A percentile compares a stretch with the other conserved stretches of the same genome.
Conservation (phyloP, 2,329 filamentous ascomycete species). For the Colletotrichum endophyticum region DNA sequence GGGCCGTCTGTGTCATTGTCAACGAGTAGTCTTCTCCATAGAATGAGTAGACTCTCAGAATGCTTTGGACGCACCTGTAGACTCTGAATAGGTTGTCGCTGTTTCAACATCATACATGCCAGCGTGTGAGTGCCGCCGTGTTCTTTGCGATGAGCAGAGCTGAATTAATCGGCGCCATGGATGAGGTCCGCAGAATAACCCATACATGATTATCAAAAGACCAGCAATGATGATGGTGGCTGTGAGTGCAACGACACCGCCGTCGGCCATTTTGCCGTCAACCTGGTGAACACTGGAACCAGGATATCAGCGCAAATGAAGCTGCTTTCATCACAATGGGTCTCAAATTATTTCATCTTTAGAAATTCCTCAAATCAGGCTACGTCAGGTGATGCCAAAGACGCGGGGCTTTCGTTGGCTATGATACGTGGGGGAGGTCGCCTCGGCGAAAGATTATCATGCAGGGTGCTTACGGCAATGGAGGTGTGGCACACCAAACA, state of each 20-base stretch:
- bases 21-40: background rate
- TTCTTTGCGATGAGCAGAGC: background rate
- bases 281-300: background rate
- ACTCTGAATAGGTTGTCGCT: background rate
- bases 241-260: background rate
- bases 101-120: background rate
- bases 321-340: background rate
- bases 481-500: background rate
- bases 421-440: background rate
- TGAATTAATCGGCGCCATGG: background rate
- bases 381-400: background rate
- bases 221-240: fast-evolving
- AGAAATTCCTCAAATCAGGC: background rate
- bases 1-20: background rate
- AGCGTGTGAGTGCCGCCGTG: fast-evolving
- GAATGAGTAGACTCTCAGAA: background rate
- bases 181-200: background rate
- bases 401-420: background rate
- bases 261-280: background rate
- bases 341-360: background rate
- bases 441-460: background rate
- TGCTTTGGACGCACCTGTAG: background rate
- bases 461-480: background rate
- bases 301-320: background rate
- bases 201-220: background rate